A percentile compares a stretch with the other conserved stretches of the same genome.
phyloP scores from a whole-genome alignment of 768 basidiomycete genomes.

The Leccinum subtestaceum region DNA sequence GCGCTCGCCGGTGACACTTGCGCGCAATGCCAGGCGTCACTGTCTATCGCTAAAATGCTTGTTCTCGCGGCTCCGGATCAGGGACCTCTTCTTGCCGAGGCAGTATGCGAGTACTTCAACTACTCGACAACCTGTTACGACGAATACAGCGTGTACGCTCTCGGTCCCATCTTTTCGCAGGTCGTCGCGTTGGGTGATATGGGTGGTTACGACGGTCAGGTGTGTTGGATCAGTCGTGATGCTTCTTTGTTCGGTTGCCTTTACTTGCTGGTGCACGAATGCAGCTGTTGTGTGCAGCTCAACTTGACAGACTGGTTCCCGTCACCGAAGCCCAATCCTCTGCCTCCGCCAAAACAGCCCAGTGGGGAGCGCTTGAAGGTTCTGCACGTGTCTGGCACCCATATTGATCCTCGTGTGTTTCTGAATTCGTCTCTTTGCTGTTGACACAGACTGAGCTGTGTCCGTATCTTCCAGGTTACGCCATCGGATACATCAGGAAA shows the following conservation, averaged over 20 bases:
- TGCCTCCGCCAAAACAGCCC: constrained; percentile 40
- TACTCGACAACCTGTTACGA: constrained; percentile 36
- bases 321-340: constrained; percentile 48
- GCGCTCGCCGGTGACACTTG: constrained; percentile 37
- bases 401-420: constrained; percentile 48
- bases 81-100: constrained; percentile 40
- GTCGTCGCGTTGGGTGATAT: constrained; percentile 46
- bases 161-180: constrained; percentile 46
- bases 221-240: constrained; percentile 7
- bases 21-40: constrained; percentile 37
- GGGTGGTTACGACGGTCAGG: constrained; percentile 51
- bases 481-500: constrained; percentile 44
- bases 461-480: constrained; percentile 47
- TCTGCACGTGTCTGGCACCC: constrained; percentile 48
- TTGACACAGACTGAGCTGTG: not conserved
- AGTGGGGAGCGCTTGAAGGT: constrained; percentile 48
- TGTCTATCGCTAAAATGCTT: constrained; percentile 43
- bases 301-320: constrained; percentile 49
- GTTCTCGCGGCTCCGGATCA: constrained; percentile 41
- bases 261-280: not conserved
- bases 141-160: constrained; percentile 33
- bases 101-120: constrained; percentile 43
- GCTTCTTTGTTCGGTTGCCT: not conserved
- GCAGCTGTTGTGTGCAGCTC: constrained; percentile 36
- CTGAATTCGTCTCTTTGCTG: not conserved